A percentile compares a stretch with the other conserved stretches of the same genome.
phyloP scores from a whole-genome alignment of 305 asterid species.

The Fraxinus xanthoxyloides region DNA sequence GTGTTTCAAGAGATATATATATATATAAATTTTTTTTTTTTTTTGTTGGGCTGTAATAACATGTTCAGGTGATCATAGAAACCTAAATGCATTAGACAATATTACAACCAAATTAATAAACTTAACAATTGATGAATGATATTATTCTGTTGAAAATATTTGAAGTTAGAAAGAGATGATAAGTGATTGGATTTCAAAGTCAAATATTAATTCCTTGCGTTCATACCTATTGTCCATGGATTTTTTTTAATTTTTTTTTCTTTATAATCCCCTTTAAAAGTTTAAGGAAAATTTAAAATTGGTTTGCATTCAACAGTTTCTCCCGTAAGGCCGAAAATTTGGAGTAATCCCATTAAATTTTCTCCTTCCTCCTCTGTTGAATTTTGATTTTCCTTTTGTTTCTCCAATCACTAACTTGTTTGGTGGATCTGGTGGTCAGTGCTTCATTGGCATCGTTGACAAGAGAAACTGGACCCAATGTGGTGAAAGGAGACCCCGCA shows the following conservation, averaged over 20 bases:
- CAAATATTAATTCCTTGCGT: not conserved
- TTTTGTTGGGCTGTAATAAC: no score
- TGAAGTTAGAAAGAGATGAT: not conserved
- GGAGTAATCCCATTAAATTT: not conserved
- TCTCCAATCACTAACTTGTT: not conserved
- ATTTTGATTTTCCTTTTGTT: not conserved
- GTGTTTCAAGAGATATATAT: not conserved
- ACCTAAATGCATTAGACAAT: no score
- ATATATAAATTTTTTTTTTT: no score
- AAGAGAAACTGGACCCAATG: conserved; percentile 90
- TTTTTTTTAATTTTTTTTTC: no score
- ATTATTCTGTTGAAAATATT: not conserved
- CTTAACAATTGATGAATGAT: not conserved
- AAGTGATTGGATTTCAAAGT: not conserved
- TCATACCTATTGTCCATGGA: not conserved
- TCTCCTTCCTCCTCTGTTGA: not conserved
- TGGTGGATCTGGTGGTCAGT: conserved; percentile 27
- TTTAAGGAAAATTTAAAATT: no score
- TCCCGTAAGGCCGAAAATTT: not conserved
- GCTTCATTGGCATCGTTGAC: conserved; percentile 97
- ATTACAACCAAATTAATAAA: not conserved
- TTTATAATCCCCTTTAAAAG: no score
- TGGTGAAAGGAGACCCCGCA: conserved; percentile 90
- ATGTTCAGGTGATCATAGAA: no score
- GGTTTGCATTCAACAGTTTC: not conserved